A percentile compares a stretch with the other conserved stretches of the same genome.
These are phyloP conservation scores for Backusella morwellensis DNA, from an alignment of 192 early-diverging fungal species.

Conservation along the genomic window DNA sequence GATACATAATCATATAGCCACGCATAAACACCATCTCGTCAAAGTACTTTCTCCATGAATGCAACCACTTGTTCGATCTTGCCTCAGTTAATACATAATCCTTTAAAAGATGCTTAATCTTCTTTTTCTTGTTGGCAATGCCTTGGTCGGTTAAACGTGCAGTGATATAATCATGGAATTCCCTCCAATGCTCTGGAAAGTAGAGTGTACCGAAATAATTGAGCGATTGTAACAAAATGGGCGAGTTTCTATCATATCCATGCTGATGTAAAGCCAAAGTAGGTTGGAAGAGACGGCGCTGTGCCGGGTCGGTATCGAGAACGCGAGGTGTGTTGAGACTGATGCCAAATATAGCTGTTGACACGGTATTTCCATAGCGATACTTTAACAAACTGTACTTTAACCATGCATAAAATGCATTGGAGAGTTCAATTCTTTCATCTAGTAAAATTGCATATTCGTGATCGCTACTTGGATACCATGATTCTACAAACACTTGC, in stretches of 20 bases:
- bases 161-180: constrained; percentile 58
- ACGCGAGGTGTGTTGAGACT: constrained; percentile 52
- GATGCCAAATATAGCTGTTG: constrained; percentile 46
- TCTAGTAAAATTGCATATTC: constrained; percentile 56
- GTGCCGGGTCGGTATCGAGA: constrained; percentile 43
- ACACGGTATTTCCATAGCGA: constrained; percentile 36
- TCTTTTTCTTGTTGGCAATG: constrained; percentile 13
- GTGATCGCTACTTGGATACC: constrained; percentile 50
- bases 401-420: constrained; percentile 51
- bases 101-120: constrained; percentile 40
- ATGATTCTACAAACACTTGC: constrained; percentile 54
- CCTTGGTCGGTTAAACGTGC: constrained; percentile 46
- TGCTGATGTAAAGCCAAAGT: constrained; percentile 34
- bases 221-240: constrained; percentile 51
- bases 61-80: constrained; percentile 51
- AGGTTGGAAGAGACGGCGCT: constrained; percentile 43
- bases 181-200: constrained; percentile 60
- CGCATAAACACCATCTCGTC: constrained; percentile 60
- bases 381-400: constrained; percentile 54
- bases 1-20: constrained; percentile 60
- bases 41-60: constrained; percentile 56
- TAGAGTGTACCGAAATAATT: constrained; percentile 55
- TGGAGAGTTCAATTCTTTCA: constrained; percentile 57
- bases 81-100: constrained; percentile 43
- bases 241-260: constrained; percentile 34